Evolutionary conservation across 1,139 yeast genomes (phyloP).

Genomic region (Saccharomyces pastorianus): DNA sequence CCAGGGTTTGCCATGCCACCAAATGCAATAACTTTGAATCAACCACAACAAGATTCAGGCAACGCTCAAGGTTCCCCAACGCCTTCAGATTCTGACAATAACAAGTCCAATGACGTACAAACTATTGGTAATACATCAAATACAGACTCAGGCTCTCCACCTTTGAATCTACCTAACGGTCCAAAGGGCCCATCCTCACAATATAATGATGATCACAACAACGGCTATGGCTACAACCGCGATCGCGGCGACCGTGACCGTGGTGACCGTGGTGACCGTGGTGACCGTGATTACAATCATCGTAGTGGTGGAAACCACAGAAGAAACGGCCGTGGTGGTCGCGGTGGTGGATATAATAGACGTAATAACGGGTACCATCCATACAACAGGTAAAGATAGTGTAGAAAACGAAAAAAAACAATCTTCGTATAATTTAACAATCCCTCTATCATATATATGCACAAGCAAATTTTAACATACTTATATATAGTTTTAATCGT

Average conservation of each 20-base stretch:
- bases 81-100: neutral
- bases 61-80: neutral
- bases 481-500: neutral
- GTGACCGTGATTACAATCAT: neutral
- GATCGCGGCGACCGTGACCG: neutral
- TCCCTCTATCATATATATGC: neutral
- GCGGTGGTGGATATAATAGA: constrained; percentile 15
- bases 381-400: constrained; percentile 18
- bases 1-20: constrained; percentile 47
- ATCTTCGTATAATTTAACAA: neutral
- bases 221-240: neutral
- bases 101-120: neutral
- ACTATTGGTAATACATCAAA: neutral
- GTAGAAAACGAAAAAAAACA: neutral
- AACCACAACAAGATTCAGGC: neutral
- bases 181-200: neutral
- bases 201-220: neutral
- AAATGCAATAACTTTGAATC: constrained; percentile 14
- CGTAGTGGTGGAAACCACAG: neutral
- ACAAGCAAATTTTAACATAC: neutral
- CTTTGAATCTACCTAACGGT: neutral
- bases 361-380: constrained; percentile 23
- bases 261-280: neutral
- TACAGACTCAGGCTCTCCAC: neutral
- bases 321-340: constrained; percentile 11